Evolutionary conservation across 768 basidiomycete genomes (phyloP), one percentile per base, ranked within the genome.

Genomic region (Mycena epipterygia): DNA sequence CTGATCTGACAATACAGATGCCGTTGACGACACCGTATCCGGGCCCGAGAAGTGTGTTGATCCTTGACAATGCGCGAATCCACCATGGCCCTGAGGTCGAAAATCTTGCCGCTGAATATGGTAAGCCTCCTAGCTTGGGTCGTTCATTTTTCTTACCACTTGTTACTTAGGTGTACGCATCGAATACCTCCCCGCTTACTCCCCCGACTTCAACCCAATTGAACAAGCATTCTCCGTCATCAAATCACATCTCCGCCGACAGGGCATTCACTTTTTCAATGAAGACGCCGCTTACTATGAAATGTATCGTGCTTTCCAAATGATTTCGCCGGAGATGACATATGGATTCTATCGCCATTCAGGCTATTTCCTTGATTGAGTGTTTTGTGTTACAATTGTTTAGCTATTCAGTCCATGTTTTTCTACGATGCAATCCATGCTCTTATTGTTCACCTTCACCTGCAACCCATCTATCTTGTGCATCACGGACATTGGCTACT

Each of bases 161-260:
- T 23, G n/a, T 14, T 23, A 41, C 32, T 33, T 44, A 60, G 32
- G 59, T 30, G 57, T 59, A 2, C 46, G 55, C 27, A 41, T 70
- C n/a, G 33, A 57, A 25, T 59, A 67, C 33, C 56, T 67, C 23
- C 65, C 65, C 5, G 74, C 76, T 13, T 80, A 81, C 51, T 81
- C 75, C 6, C 79, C 76, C 1, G 77, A 80, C 60, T 76, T 59
- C 32, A 75, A 80, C 25, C 78, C 79, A 2, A 77, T 81, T 46
- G 74, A 81, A 48, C 73, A 75, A 30, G 73, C 71, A 2, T 80
- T 80, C 55, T 75, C 76, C 0, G 48, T 65, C 12, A 71, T 79
- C 48, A 79, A 79, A 46, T 46, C 74, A 17, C 70, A 58, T 19
- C 56, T 79, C 1, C 52, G 62, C 19, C 33, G 55, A 5, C 35